Base-by-base conservation (phyloP, 2,329 filamentous ascomycete species). In the Ceratocystis lukuohia region DNA sequence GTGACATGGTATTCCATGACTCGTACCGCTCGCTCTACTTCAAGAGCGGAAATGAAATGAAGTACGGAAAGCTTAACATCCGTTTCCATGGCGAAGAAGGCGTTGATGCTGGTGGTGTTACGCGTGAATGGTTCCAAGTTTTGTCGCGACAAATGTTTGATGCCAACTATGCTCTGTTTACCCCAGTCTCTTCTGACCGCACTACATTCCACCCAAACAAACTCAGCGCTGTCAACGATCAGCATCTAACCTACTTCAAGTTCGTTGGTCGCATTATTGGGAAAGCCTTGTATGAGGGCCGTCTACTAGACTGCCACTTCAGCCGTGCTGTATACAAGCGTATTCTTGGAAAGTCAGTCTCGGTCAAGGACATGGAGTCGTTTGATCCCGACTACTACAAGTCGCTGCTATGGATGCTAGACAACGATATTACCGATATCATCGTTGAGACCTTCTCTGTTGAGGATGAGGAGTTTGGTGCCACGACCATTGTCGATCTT, bases 351-450 rank as follows among this genome's bases (percentile, higher is more conserved):
- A 96, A 95, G 75, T 85, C 90, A 2, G 93, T 97, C 50, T 96
- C 92, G 7, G 88, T 99, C 76, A 99, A 99, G 79, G 94, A 99
- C 73, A 97, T 99, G 91, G 94, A 99, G 76, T 96, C 92, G 25
- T 88, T 99, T 69, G 94, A 99, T 75, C 87, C 96, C 2, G 93
- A 99, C 72, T 99, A 99, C 79, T 96, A 97, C 84, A 99, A 97
- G 76, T 97, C 93, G 15, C 82, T 99, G 25, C 85, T 94, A 68
- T 99, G 95, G 95, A 97, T 99, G 86, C 81, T 97, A 67, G 90
- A 96, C 74, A 97, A 99, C 72, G 93, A 99, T 74, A 99, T 99
- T 71, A 96, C 92, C 3, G 94, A 97, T 73, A 91, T 97, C 72
- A 94, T 97, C 72, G 94, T 90, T 2, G 93, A 99, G 77, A 96